Evolutionary conservation across 2,329 filamentous ascomycete genomes (phyloP).

Genomic region (Hirsutella thompsonii): DNA sequence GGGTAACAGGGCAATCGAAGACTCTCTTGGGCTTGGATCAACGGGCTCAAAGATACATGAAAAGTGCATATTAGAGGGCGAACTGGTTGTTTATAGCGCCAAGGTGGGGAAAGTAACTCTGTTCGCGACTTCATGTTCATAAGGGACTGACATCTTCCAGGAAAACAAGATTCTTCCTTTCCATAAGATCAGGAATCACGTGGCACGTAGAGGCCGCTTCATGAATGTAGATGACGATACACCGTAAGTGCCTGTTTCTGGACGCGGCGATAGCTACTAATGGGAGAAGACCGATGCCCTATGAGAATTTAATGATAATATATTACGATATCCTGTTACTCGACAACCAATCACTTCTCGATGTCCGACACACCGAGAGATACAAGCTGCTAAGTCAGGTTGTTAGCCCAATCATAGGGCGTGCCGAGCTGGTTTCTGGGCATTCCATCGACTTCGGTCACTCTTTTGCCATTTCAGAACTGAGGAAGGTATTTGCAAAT

Average conservation of each 20-base stretch:
- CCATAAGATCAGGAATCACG: slow-evolving; percentile 70
- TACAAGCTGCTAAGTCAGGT: slow-evolving; percentile 46
- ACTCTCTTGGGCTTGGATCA: slow-evolving; percentile 50
- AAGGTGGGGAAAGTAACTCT: slow-evolving; percentile 35
- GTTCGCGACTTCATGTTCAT: no score
- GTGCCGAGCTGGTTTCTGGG: slow-evolving; percentile 54
- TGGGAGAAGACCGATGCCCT: slow-evolving; percentile 26
- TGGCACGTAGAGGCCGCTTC: slow-evolving; percentile 57
- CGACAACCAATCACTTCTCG: slow-evolving; percentile 38
- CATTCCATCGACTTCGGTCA: slow-evolving; percentile 54
- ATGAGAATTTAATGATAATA: slow-evolving; percentile 48
- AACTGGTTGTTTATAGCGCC: slow-evolving; percentile 69
- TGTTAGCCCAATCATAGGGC: slow-evolving; percentile 38
- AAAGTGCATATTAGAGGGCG: slow-evolving; percentile 71
- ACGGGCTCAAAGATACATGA: slow-evolving; percentile 43
- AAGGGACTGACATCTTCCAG: slow-evolving; percentile 17
- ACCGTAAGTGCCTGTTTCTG: slow-evolving; percentile 30
- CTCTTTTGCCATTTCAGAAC: slow-evolving; percentile 32
- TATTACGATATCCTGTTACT: slow-evolving; percentile 46
- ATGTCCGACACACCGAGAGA: slow-evolving; percentile 42
- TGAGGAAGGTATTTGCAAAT: slow-evolving; percentile 53
- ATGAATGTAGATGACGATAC: slow-evolving; percentile 59
- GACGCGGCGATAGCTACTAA: slow-evolving; percentile 7
- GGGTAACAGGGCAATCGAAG: slow-evolving; percentile 38
- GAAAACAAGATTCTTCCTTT: slow-evolving; percentile 58